These are phyloP conservation scores for Plantago coronopus DNA, from an alignment of 305 asterid species.

Conservation along the genomic window DNA sequence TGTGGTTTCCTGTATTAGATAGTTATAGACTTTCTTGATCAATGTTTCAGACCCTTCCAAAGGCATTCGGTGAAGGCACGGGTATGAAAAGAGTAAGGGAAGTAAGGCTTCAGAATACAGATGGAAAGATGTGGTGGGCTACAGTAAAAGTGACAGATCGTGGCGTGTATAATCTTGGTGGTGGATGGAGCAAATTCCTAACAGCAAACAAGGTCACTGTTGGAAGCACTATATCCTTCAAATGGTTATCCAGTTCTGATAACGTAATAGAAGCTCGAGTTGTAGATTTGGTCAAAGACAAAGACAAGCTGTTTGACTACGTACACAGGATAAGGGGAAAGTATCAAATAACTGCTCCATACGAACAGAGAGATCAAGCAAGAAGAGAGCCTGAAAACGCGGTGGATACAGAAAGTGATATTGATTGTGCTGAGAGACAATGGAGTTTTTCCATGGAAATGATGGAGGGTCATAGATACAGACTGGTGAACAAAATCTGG, in stretches of 20 bases:
- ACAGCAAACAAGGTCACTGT: slow-evolving; percentile 4
- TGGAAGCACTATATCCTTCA: not conserved
- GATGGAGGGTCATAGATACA: not conserved
- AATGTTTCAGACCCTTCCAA: not conserved
- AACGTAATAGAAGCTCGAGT: not conserved
- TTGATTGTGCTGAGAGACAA: not conserved
- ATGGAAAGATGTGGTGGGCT: not conserved
- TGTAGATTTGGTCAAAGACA: not conserved
- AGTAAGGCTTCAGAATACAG: not conserved
- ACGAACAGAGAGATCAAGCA: not conserved
- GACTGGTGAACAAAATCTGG: not conserved
- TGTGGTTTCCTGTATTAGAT: not conserved
- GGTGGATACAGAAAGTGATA: not conserved
- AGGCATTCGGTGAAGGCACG: not conserved
- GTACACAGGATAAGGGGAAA: not conserved
- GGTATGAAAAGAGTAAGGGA: not conserved
- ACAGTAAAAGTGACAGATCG: not conserved
- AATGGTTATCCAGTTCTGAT: not conserved
- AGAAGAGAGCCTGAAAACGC: not conserved
- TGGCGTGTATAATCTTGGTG: not conserved
- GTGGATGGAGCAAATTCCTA: slow-evolving; percentile 10
- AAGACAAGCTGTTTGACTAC: not conserved
- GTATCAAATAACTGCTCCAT: not conserved
- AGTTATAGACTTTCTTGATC: not conserved
- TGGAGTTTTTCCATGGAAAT: not conserved